A percentile compares a stretch with the other conserved stretches of the same genome.
phyloP scores from a whole-genome alignment of 2,329 filamentous ascomycete species.

The Calonectria multiphialidica region DNA sequence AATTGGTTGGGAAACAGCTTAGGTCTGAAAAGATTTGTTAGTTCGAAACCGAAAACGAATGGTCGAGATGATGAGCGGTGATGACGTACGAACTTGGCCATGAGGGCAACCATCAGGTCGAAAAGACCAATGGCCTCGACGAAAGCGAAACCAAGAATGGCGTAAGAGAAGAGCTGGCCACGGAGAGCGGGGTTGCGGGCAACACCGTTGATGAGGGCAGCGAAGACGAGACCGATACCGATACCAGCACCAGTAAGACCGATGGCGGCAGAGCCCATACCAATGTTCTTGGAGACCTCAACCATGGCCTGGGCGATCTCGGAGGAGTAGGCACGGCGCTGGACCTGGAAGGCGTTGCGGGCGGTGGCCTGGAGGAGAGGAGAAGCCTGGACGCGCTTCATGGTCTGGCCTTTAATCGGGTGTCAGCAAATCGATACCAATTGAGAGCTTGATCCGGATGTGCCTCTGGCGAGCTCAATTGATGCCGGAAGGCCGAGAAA shows the following conservation, averaged over 20 bases:
- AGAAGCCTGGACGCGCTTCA: conserved; percentile 80
- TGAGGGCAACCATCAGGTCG: conserved; percentile 93
- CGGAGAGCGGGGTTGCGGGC: conserved; percentile 95
- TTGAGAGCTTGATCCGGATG: conserved; percentile 47
- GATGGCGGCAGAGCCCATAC: conserved; percentile 91
- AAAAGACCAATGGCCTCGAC: conserved; percentile 92
- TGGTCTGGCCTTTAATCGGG: conserved; percentile 68
- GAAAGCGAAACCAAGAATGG: conserved; percentile 96
- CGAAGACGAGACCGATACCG: conserved; percentile 96
- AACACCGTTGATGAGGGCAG: conserved; percentile 87
- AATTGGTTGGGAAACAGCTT: conserved; percentile 48
- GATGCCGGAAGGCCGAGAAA: conserved; percentile 44
- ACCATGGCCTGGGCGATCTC: conserved; percentile 91
- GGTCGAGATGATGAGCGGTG: background rate
- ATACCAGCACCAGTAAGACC: conserved; percentile 94
- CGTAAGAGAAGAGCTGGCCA: conserved; percentile 96
- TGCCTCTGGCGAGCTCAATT: conserved; percentile 41
- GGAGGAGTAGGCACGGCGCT: conserved; percentile 84
- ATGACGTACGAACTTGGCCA: conserved; percentile 85
- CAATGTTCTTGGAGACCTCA: conserved; percentile 91
- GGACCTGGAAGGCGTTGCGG: conserved; percentile 73
- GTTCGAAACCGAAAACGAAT: background rate
- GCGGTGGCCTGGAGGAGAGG: conserved; percentile 75
- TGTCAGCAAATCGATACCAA: conserved; percentile 48
- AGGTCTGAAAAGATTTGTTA: conserved; percentile 47